Evolutionary conservation across 2,329 filamentous ascomycete species (phyloP), one percentile per base, ranked within the genome.

Genomic region (Monosporascus cannonballus): DNA sequence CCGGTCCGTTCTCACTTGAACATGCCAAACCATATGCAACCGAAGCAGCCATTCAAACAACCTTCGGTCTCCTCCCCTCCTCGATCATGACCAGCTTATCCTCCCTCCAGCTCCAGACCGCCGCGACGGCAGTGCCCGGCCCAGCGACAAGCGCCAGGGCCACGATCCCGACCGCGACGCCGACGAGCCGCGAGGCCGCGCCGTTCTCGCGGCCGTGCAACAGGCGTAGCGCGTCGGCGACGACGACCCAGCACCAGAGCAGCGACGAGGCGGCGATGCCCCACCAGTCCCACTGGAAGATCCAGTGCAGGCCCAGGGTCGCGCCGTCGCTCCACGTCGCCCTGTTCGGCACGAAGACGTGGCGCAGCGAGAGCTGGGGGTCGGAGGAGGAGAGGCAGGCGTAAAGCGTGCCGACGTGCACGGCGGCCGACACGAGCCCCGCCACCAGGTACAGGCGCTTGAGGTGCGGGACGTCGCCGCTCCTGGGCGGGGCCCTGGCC

Each of bases 241-340:
- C 56, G 14, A 54, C 53, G 6, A 66, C 34, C 60, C 60, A 64
- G 38, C 55, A 56, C 63, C 63, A 67, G 18, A 64, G 47, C 3
- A 66, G 56, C 49, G 62, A 53, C 3, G 63, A 52, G 36, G 49
- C 44, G 51, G 56, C 63, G 44, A 61, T 60, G 37, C 62, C 60
- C 54, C 57, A 61, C 55, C 57, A 59, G 52, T 67, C 64, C 34
- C 60, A 34, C 56, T 65, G 63, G 59, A 67, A 66, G 56, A 65
- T 63, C 18, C 64, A 67, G 48, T 67, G 64, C 48, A 66, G 50
- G 15, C 63, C 64, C 9, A 55, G 49, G 22, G 56, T 56, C 24
- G 61, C 61, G 54, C 51, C 59, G 3, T 56, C 55, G 36, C 52
- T 55, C 62, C 58, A 59, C 1, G 47, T 42, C 5, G 25, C 38